Base-by-base conservation (phyloP, 1,139 yeast genomes). In the Magnusiomyces fungicola region DNA sequence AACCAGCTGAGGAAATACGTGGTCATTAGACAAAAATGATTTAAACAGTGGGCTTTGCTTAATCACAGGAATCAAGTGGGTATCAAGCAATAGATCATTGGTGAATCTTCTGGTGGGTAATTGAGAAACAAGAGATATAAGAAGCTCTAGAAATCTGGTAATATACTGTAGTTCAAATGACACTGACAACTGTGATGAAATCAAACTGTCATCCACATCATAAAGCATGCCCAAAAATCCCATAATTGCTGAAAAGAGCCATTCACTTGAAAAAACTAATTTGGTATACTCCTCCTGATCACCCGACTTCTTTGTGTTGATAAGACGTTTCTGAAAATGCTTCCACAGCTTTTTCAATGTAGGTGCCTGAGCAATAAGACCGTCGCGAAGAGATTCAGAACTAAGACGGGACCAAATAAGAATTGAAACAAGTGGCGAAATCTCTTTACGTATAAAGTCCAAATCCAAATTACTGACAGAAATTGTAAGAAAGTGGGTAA, bases 101-200 rank as follows among this genome's bases (percentile, higher is more conserved):
- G 69, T 50, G 51, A 64, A 72, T 43, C 69, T 56, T 50, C 80
- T 62, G 0, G 78, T 69, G 0, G 78, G 74, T 14, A 70, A 56
- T 51, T 71, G 75, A 1, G 76, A 68, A 6, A 74, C 49, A 1
- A 71, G 53, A 12, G 58, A 50, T n/a, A 63, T 55, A 19, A 73
- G 46, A 21, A 73, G 52, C 22, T 58, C 49, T 14, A 71, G 27
- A 1, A 64, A 50, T 16, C 57, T 45, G 34, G 44, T 36, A 19
- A 38, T 38, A 29, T 45, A 52, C 5, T 14, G 24, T 6, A 32
- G 16, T 32, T 32, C 16, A 9, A 32, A 14, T 9, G 36, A 32
- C 6, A 5, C 16, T 5, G 10, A 9, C 16, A 32, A 18, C 6
- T 7, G 9, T 32, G 36, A 14, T 14, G 6, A 5, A 12, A 5